Evolutionary conservation across 352 stramenopile species (phyloP).

Genomic region (Pythium apleroticum): DNA sequence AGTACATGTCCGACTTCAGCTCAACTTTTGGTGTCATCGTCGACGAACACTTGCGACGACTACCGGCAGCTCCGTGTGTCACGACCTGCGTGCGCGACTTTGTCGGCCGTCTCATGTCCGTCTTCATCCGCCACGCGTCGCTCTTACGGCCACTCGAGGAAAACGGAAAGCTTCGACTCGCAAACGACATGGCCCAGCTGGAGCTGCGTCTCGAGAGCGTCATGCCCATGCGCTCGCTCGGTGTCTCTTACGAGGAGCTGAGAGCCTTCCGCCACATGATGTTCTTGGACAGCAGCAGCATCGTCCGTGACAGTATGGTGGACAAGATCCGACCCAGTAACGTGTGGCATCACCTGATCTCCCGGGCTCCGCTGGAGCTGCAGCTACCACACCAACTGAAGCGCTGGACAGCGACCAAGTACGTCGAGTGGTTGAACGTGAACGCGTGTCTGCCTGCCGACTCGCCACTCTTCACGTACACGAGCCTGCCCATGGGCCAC

Average conservation of each 20-base stretch:
- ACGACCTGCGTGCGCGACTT: constrained; percentile 64
- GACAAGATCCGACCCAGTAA: constrained; percentile 86
- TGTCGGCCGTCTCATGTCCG: constrained; percentile 64
- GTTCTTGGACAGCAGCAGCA: constrained; percentile 63
- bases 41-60: constrained; percentile 70
- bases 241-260: constrained; percentile 69
- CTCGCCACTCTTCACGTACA: constrained; percentile 21
- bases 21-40: constrained; percentile 61
- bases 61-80: constrained; percentile 53
- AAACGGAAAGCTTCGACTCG: constrained; percentile 72
- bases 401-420: constrained; percentile 67
- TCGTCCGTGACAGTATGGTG: constrained; percentile 67
- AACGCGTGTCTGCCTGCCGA: constrained; percentile 29
- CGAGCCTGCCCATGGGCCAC: constrained; percentile 56
- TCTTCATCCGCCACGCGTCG: constrained; percentile 77
- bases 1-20: constrained; percentile 82
- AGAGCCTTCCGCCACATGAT: constrained; percentile 82
- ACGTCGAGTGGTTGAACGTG: constrained; percentile 81
- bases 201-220: constrained; percentile 69
- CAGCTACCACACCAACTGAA: constrained; percentile 79
- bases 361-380: constrained; percentile 62
- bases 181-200: constrained; percentile 85
- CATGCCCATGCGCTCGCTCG: constrained; percentile 56
- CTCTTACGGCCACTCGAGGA: constrained; percentile 74
- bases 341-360: constrained; percentile 84